Percentiles rank a stretch among this genome's conserved stretches.
Evolutionary conservation across 2,329 filamentous ascomycete genomes (phyloP).

Genomic region (Fusarium xylarioides): DNA sequence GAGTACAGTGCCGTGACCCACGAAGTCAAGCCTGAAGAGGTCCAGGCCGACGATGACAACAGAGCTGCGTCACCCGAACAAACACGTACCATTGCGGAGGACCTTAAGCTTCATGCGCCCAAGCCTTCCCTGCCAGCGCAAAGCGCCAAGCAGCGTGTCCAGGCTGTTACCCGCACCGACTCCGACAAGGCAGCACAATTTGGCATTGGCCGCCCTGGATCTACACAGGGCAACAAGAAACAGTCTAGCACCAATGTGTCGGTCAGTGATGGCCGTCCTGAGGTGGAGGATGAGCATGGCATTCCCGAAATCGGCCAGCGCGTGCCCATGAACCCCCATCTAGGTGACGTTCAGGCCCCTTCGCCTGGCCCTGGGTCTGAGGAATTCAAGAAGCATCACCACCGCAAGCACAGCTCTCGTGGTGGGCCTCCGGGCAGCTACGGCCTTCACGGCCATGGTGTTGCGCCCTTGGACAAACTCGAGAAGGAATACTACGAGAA

Average conservation of each 20-base stretch:
- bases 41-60: slow-evolving; percentile 53
- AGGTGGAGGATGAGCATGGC: slow-evolving; percentile 79
- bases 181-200: slow-evolving; percentile 87
- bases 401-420: slow-evolving; percentile 77
- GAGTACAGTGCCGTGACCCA: slow-evolving; percentile 77
- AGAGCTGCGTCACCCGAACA: slow-evolving; percentile 68
- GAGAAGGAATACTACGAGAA: slow-evolving; percentile 94
- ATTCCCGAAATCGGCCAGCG: slow-evolving; percentile 93
- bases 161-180: slow-evolving; percentile 87
- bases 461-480: slow-evolving; percentile 79
- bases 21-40: slow-evolving; percentile 50
- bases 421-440: slow-evolving; percentile 86
- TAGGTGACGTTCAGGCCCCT: slow-evolving; percentile 95
- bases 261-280: slow-evolving; percentile 58
- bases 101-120: slow-evolving; percentile 88
- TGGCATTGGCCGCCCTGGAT: slow-evolving; percentile 76
- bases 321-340: slow-evolving; percentile 92
- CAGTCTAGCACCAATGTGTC: slow-evolving; percentile 68
- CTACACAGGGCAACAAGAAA: slow-evolving; percentile 65
- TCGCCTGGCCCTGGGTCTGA: slow-evolving; percentile 72
- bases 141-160: slow-evolving; percentile 84
- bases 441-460: slow-evolving; percentile 88
- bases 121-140: slow-evolving; percentile 84
- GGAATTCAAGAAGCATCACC: slow-evolving; percentile 64
- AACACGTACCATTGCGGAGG: slow-evolving; percentile 79